These are phyloP conservation scores for Neonothopanus nambi DNA, from an alignment of 1,284 basidiomycete species.

Conservation along the genomic window DNA sequence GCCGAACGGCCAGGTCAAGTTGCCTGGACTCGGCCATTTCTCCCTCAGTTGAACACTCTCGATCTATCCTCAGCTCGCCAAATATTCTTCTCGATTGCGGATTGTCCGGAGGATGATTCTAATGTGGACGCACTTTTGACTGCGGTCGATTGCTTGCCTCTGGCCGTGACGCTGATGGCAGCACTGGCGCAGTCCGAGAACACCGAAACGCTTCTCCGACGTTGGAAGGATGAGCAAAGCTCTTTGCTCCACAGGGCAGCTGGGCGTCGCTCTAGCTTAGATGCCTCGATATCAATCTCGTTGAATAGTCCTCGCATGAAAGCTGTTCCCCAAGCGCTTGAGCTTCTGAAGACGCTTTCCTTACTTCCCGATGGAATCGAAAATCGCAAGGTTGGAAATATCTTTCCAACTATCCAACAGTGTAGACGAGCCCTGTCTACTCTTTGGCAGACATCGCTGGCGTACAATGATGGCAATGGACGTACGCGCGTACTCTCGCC, in stretches of 20 bases:
- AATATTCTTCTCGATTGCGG: conserved; percentile 13
- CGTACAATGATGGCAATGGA: conserved; percentile 20
- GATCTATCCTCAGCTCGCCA: conserved; percentile 16
- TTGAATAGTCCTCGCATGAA: conserved; percentile 20
- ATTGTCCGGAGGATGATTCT: conserved; percentile 19
- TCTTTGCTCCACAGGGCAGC: conserved; percentile 16
- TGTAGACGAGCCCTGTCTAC: no score
- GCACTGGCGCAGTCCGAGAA: conserved; percentile 19
- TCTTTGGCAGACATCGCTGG: conserved; percentile 2
- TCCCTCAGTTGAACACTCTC: conserved; percentile 15
- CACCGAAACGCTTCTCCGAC: conserved; percentile 15
- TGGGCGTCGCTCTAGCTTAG: conserved; percentile 17
- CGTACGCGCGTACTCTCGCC: not conserved
- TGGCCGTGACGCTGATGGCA: conserved; percentile 20
- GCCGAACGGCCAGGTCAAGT: not conserved
- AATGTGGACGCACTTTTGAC: conserved; percentile 17
- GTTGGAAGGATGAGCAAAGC: conserved; percentile 21
- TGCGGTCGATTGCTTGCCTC: conserved; percentile 20
- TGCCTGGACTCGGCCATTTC: conserved; percentile 18
- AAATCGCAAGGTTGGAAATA: conserved; percentile 11
- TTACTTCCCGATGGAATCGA: conserved; percentile 18
- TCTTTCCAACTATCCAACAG: conserved; percentile 11
- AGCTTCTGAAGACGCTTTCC: conserved; percentile 18
- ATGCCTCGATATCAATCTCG: conserved; percentile 20
- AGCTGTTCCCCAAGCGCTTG: conserved; percentile 18